Evolutionary conservation across 306 rosid species (phyloP), one percentile per base, ranked within the genome.

Genomic region (Acacia acuminata): DNA sequence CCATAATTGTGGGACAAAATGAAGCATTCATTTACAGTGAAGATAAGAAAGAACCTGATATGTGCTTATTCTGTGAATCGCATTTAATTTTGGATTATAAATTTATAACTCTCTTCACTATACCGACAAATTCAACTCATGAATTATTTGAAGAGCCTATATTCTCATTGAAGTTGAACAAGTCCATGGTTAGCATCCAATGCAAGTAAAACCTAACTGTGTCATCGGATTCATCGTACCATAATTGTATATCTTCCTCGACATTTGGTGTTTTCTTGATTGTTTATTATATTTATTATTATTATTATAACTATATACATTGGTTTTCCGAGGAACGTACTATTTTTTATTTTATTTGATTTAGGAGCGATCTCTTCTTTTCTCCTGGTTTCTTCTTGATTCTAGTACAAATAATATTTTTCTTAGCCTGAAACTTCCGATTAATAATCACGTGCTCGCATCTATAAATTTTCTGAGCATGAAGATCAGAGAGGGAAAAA

Each of bases 381-480:
- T 38, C 42, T 50, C 14, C 71, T 32, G 42, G 19, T 15, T 34
- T 32, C 34, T 66, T 17, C 24, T 67, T 8, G 13, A 67, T 16
- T 34, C 36, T 2, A 22, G 42, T 10, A 11, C 42, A 55, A 56
- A 56, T 43, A 45, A 11, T 24, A 66, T 30, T 32, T 32, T 12
- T 58, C 34, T 13, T 42, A 19, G 11, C 65, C 64, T 6, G 81
- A 65, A 48, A 42, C 74, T 69, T 73, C 32, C 56, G 56, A 24
- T 61, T 69, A 51, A 84, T 70, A 22, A 61, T 61, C 78, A 19
- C 16, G 34, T 66, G 3, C 43, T 72, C 53, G 10, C 53, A 50
- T 9, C 51, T 44, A 45, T 60, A 25, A 76, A 80, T 64, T n/a
- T 55, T 82, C 55, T 53, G 73, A 25, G n/a, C 19, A 19, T 40